These are phyloP conservation scores for Aureobasidium musti DNA, from an alignment of 2,329 filamentous ascomycete genomes.

Conservation along the genomic window DNA sequence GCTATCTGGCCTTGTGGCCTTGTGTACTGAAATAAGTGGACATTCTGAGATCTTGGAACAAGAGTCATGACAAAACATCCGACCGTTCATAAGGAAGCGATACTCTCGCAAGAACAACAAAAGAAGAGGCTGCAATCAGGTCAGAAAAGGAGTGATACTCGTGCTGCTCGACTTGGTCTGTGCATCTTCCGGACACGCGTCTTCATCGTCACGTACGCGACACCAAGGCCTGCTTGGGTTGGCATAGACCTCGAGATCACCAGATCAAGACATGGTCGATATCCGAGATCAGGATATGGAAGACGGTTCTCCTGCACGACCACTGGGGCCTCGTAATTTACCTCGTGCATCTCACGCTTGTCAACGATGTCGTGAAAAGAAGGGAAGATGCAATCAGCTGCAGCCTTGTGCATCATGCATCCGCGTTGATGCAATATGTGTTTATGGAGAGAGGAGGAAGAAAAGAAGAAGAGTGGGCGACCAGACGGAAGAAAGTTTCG, in stretches of 20 bases:
- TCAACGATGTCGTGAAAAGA: constrained; percentile 19
- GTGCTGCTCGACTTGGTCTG: too few relatives aligned
- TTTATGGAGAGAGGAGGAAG: constrained; percentile 16
- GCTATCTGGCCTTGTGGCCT: too few relatives aligned
- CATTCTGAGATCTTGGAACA: too few relatives aligned
- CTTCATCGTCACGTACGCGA: background rate
- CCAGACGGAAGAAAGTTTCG: too few relatives aligned
- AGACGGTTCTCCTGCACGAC: background rate
- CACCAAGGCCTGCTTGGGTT: background rate
- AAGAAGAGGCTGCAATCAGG: too few relatives aligned
- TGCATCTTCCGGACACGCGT: too few relatives aligned
- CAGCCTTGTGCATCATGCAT: constrained; percentile 27
- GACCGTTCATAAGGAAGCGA: too few relatives aligned
- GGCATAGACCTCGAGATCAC: background rate
- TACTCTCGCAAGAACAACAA: too few relatives aligned
- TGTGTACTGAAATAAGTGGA: too few relatives aligned
- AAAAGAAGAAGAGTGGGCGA: background rate
- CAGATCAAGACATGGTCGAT: too few relatives aligned
- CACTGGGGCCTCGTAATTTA: constrained; percentile 2
- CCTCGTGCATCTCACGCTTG: constrained; percentile 27
- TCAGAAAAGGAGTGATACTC: too few relatives aligned
- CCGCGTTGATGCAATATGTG: background rate
- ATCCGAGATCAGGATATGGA: background rate
- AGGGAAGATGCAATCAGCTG: constrained; percentile 24
- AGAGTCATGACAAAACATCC: too few relatives aligned